phyloP scores from a whole-genome alignment of 2,329 filamentous ascomycete species.

The Apiospora arundinis region DNA sequence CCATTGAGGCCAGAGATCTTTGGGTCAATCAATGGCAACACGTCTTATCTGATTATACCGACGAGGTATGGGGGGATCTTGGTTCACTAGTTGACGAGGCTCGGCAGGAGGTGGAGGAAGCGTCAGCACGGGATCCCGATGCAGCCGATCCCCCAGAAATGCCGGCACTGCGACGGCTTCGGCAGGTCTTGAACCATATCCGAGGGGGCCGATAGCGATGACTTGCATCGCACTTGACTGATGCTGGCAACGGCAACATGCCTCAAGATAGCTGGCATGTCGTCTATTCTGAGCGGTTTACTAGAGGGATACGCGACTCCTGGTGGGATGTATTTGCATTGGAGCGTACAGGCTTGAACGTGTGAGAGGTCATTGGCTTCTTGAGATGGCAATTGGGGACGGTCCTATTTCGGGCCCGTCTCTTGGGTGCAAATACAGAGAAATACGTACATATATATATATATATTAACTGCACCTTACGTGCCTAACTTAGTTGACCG shows the following conservation, averaged over 20 bases:
- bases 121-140: conserved; percentile 37
- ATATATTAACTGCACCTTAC: not conserved
- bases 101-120: conserved; percentile 57
- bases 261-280: too few relatives aligned
- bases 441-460: not conserved
- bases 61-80: conserved; percentile 74
- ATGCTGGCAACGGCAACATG: not conserved
- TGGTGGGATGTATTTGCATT: not conserved
- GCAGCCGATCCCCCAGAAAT: conserved; percentile 35
- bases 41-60: conserved; percentile 62
- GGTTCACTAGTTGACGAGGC: conserved; percentile 62
- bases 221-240: not conserved
- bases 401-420: not conserved
- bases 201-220: conserved; percentile 33
- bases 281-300: not conserved
- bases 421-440: not conserved
- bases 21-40: conserved; percentile 64
- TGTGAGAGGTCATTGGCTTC: not conserved
- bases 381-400: not conserved
- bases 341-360: not conserved
- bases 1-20: conserved; percentile 45
- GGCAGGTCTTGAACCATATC: conserved; percentile 48
- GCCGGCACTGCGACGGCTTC: conserved; percentile 46
- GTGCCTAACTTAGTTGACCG: not conserved
- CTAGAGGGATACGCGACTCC: not conserved